These are phyloP conservation scores for Neofusicoccum umdonicola DNA, from an alignment of 2,329 filamentous ascomycete species.

Conservation along the genomic window DNA sequence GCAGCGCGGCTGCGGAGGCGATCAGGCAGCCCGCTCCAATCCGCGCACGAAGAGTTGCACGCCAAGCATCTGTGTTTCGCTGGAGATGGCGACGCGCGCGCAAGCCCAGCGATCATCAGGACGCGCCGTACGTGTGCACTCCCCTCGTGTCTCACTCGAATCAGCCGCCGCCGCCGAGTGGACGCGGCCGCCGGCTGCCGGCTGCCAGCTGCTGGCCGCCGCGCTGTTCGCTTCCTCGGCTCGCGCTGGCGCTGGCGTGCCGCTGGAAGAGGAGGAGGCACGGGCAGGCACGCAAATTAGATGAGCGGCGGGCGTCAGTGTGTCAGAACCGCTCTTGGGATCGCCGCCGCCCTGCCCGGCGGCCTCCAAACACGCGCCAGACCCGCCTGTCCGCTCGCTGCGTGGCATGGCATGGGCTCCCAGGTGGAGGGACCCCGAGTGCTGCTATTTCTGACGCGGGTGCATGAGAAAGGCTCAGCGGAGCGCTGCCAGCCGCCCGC, in stretches of 20 bases:
- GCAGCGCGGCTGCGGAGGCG: background rate
- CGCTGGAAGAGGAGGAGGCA: background rate
- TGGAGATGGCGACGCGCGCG: background rate
- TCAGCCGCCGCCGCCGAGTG: background rate
- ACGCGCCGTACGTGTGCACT: background rate
- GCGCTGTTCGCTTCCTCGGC: background rate
- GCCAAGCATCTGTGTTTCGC: background rate
- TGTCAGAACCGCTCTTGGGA: background rate
- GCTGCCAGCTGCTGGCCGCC: background rate
- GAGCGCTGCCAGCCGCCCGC: background rate
- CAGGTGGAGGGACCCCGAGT: background rate
- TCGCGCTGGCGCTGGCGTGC: background rate
- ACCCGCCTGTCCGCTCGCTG: background rate
- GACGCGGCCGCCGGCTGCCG: background rate
- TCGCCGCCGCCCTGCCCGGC: background rate
- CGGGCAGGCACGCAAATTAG: background rate
- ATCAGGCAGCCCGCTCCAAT: background rate
- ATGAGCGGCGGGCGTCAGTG: background rate
- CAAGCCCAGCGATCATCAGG: background rate
- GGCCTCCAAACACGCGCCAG: background rate
- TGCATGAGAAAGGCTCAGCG: background rate
- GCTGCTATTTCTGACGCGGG: constrained; percentile 1
- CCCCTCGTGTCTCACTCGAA: background rate
- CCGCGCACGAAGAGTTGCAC: background rate
- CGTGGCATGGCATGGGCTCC: too few relatives aligned